phyloP scores from a whole-genome alignment of 75 land plant genomes.

The Larix kaempferi region DNA sequence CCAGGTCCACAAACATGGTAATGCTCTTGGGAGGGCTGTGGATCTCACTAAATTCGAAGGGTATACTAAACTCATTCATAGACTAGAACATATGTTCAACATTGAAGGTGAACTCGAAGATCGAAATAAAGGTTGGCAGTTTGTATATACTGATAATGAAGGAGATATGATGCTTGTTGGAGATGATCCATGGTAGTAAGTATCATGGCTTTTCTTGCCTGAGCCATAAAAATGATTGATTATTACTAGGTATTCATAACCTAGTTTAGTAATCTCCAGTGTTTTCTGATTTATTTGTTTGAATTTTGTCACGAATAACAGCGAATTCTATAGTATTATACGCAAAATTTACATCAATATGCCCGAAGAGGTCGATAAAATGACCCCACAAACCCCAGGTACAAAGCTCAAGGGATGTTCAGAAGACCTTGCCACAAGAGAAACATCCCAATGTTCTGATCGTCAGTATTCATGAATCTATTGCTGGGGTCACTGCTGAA shows the following conservation, averaged over 20 bases:
- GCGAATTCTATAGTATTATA: slow-evolving; percentile 55
- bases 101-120: slow-evolving; percentile 46
- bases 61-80: slow-evolving; percentile 35
- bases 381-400: slow-evolving; percentile 24
- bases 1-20: slow-evolving; percentile 63
- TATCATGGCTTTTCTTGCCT: not conserved
- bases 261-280: not conserved
- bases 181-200: slow-evolving; percentile 71
- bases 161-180: slow-evolving; percentile 69
- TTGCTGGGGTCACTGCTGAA: too few species aligned
- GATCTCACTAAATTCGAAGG: slow-evolving; percentile 42
- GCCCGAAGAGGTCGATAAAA: slow-evolving; percentile 32
- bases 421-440: not conserved
- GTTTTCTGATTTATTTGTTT: not conserved
- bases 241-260: not conserved
- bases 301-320: slow-evolving; percentile 17
- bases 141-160: slow-evolving; percentile 67
- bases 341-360: slow-evolving; percentile 48
- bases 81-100: slow-evolving; percentile 45
- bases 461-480: too few species aligned
- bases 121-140: slow-evolving; percentile 38
- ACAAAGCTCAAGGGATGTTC: slow-evolving; percentile 11
- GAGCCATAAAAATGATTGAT: not conserved
- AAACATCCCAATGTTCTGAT: slow-evolving; percentile 6
- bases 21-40: slow-evolving; percentile 46